Evolutionary conservation across 441 rosid genomes (phyloP), one percentile per base, ranked within the genome.

Genomic region (Biscutella laevigata): DNA sequence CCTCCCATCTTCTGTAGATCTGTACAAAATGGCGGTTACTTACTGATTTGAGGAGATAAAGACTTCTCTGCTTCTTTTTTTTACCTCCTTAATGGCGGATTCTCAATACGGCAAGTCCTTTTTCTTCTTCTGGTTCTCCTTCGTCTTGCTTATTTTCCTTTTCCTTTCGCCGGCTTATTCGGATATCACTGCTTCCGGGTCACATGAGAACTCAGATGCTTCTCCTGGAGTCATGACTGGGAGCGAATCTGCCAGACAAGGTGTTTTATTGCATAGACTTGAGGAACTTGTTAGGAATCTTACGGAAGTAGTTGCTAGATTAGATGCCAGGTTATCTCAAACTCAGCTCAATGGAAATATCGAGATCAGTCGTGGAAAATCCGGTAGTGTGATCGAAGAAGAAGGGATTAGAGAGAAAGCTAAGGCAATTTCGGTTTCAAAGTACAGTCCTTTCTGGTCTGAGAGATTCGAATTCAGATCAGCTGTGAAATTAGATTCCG

Each of bases 381-480:
- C 26, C 12, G 54, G 10, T 16, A 38, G 47, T 36, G 71, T 59
- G 28, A 71, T 46, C 16, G 57, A 38, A 40, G 73, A 53, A 36
- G 63, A 37, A 21, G 37, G 45, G 43, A 73, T 60, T 66, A 77
- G 56, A 54, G 83, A 66, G 60, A 75, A 68, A 66, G 62, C 49
- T 6, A 71, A 65, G 48, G 71, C 73, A 6, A 71, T 71, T 67
- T 68, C 92, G 0, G 79, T 88, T n/a, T 79, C 90, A 0, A 88
- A 82, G 62, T 81, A 72, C 57, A 88, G 86, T 62, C 92, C 80
- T 24, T 72, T 78, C 46, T 92, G 97, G 99, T 84, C 95, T 1
- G 99, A 92, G 76, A 79, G 80, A 77, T 86, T 92, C 70, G 90
- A 84, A 5, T 86, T 88, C 67, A 73, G 76, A 17, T 86, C 99